Evolutionary conservation across 2,329 filamentous ascomycete genomes (phyloP).

Genomic region (Aspergillus unguis): DNA sequence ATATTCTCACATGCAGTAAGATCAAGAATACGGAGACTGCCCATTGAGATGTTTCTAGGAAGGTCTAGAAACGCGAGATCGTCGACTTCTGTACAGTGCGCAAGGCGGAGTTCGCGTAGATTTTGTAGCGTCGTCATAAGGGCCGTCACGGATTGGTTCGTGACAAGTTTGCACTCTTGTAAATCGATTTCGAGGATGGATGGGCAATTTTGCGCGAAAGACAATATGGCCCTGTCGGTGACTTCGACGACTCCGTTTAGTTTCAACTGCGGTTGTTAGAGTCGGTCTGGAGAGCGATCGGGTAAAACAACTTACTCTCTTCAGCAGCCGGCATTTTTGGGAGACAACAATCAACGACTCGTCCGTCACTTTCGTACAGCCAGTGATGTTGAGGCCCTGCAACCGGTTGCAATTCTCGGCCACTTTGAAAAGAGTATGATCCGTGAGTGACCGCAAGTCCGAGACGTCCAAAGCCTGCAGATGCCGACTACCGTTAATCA

Average conservation of each 20-base stretch:
- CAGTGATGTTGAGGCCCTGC: constrained; percentile 89
- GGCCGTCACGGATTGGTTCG: constrained; percentile 77
- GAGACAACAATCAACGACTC: constrained; percentile 79
- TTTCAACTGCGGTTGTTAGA: constrained; percentile 64
- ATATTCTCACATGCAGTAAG: constrained; percentile 82
- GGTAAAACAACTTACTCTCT: constrained; percentile 52
- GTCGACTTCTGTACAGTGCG: constrained; percentile 78
- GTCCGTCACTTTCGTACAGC: constrained; percentile 79
- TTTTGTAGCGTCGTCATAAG: constrained; percentile 75
- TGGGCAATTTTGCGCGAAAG: constrained; percentile 82
- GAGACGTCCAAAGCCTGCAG: constrained; percentile 90
- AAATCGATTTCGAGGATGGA: constrained; percentile 97
- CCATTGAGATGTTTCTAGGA: constrained; percentile 66
- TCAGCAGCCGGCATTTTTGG: constrained; percentile 78
- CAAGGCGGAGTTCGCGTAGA: constrained; percentile 84
- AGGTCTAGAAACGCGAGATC: constrained; percentile 84
- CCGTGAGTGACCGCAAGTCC: constrained; percentile 73
- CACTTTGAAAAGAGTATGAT: constrained; percentile 72
- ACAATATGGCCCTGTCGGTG: constrained; percentile 74
- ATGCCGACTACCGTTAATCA: constrained; percentile 74
- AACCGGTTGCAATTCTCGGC: constrained; percentile 78
- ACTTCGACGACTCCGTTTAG: constrained; percentile 87
- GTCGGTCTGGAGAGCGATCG: background rate
- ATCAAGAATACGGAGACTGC: constrained; percentile 88
- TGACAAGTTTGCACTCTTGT: constrained; percentile 76